Percentiles rank a stretch among this genome's conserved stretches.
Evolutionary conservation across 805 yeast genomes (phyloP).

Genomic region (Candida andamanensis): DNA sequence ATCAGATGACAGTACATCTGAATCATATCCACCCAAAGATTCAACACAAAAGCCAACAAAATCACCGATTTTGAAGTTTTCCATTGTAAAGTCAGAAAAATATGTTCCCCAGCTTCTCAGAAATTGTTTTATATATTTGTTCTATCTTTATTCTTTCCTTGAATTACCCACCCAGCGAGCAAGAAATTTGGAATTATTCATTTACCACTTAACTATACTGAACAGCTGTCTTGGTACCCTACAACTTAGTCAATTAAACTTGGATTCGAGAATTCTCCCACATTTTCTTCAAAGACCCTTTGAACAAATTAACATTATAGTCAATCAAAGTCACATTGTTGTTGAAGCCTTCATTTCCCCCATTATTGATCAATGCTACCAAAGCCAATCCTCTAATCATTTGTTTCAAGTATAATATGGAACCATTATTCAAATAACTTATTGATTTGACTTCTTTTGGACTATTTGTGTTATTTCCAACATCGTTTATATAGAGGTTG

Average conservation of each 20-base stretch:
- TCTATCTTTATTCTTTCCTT: too few species aligned
- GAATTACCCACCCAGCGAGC: too few species aligned
- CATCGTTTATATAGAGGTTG: slow-evolving; percentile 48
- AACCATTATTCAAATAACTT: slow-evolving; percentile 76
- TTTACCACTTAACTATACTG: too few species aligned
- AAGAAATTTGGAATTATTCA: too few species aligned
- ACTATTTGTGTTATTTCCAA: slow-evolving; percentile 8
- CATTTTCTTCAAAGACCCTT: slow-evolving; percentile 69
- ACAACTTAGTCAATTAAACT: not conserved
- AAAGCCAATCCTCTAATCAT: slow-evolving; percentile 92
- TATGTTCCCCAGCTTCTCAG: too few species aligned
- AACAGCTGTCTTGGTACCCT: too few species aligned
- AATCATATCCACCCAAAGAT: too few species aligned
- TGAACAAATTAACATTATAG: slow-evolving; percentile 79
- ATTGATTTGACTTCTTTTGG: slow-evolving; percentile 53
- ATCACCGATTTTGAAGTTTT: too few species aligned
- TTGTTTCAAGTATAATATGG: slow-evolving; percentile 77
- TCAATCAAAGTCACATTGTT: slow-evolving; percentile 67
- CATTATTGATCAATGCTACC: slow-evolving; percentile 63
- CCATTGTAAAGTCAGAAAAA: too few species aligned
- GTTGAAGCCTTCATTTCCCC: slow-evolving; percentile 28
- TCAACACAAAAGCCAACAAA: too few species aligned
- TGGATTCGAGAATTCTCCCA: slow-evolving; percentile 42
- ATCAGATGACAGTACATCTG: too few species aligned
- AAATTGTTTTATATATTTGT: too few species aligned